Evolutionary conservation across 495 filamentous ascomycete species (phyloP).

Genomic region (Pseudotulostoma volvatum): DNA sequence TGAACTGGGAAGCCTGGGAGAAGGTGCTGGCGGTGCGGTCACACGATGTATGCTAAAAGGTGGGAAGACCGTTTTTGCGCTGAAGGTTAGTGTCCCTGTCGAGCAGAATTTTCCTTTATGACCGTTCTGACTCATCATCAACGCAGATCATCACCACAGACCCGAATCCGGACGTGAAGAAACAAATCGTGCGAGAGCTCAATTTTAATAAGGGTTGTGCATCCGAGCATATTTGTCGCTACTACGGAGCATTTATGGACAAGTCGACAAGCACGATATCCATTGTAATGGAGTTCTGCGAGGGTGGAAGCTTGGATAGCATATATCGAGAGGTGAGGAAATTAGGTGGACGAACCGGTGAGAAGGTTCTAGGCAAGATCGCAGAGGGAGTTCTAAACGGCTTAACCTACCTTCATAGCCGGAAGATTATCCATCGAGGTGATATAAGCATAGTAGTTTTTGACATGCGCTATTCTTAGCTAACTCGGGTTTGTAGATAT

Average conservation of each 20-base stretch:
- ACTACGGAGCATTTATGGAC: constrained; percentile 93
- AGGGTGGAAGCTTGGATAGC: constrained; percentile 85
- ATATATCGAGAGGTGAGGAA: constrained; percentile 96
- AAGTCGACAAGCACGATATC: constrained; percentile 85
- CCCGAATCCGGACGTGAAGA: constrained; percentile 92
- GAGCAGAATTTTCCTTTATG: not conserved
- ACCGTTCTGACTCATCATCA: constrained; percentile 1
- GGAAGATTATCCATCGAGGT: constrained; percentile 92
- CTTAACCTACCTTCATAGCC: constrained; percentile 86
- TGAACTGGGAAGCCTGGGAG: constrained; percentile 79
- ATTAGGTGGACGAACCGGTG: constrained; percentile 82
- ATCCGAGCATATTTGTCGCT: constrained; percentile 85
- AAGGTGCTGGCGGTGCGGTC: constrained; percentile 91
- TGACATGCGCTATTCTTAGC: not conserved
- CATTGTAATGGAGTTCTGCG: constrained; percentile 98
- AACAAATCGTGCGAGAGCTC: constrained; percentile 89
- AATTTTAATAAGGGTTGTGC: constrained; percentile 96
- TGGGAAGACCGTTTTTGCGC: constrained; percentile 84
- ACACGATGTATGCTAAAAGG: constrained; percentile 78
- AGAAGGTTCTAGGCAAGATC: constrained; percentile 96
- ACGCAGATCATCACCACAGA: constrained; percentile 89
- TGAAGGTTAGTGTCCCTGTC: constrained; percentile 52
- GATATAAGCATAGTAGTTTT: constrained; percentile 5
- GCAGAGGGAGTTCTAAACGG: constrained; percentile 91
- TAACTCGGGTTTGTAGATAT: constrained; percentile 42